A percentile compares a stretch with the other conserved stretches of the same genome.
phyloP scores from a whole-genome alignment of 176 grass and related monocot genomes.

The Luzula sylvatica region DNA sequence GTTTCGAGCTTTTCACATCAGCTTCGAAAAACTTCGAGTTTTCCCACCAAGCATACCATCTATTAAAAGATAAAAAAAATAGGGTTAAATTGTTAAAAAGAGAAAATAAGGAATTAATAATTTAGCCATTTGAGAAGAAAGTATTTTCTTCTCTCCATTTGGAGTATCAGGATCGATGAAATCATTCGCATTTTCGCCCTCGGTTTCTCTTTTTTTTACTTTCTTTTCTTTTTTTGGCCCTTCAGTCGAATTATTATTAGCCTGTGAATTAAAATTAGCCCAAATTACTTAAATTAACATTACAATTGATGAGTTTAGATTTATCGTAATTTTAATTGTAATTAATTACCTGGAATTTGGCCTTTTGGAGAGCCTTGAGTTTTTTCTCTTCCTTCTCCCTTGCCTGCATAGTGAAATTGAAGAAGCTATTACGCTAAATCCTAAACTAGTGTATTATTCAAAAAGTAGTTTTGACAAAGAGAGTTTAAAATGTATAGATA shows the following conservation, averaged over 20 bases:
- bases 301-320: too few species aligned
- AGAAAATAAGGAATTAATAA: too few species aligned
- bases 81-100: too few species aligned
- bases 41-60: conserved; percentile 89
- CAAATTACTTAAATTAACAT: too few species aligned
- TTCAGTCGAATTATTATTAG: conserved; percentile 21
- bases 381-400: conserved; percentile 61
- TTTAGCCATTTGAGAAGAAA: conserved; percentile 63
- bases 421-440: too few species aligned
- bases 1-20: conserved; percentile 52
- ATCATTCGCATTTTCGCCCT: conserved; percentile 47
- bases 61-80: conserved; percentile 18
- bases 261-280: too few species aligned
- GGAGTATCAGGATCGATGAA: conserved; percentile 39
- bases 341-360: conserved; percentile 34
- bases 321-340: too few species aligned
- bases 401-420: conserved; percentile 28
- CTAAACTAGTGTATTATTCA: too few species aligned
- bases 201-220: conserved; percentile 33
- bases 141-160: conserved; percentile 45
- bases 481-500: too few species aligned
- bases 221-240: conserved; percentile 55
- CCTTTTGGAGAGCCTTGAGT: conserved; percentile 49
- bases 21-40: conserved; percentile 54
- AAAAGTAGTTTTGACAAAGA: too few species aligned